A percentile compares a stretch with the other conserved stretches of the same genome.
Conservation (phyloP, 495 filamentous ascomycete species). For the Aspergillus steynii region DNA sequence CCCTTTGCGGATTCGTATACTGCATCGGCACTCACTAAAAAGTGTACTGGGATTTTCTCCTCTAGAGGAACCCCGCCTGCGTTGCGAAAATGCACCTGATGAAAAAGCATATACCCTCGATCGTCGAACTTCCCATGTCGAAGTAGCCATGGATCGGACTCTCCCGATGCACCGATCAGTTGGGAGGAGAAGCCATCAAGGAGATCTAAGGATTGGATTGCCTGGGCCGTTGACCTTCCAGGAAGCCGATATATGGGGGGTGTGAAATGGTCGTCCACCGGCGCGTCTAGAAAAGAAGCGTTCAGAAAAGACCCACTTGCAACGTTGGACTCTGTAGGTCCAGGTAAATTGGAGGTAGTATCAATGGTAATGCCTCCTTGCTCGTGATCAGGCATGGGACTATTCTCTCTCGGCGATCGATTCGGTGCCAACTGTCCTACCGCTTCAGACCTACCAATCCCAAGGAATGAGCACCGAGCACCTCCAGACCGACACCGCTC, state of each 20-base stretch:
- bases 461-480: constrained; percentile 22
- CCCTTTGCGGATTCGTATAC: constrained; percentile 16
- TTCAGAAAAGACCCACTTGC: background rate
- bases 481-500: constrained; percentile 27
- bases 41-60: constrained; percentile 35
- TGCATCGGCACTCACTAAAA: constrained; percentile 29
- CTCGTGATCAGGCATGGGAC: background rate
- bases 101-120: constrained; percentile 30
- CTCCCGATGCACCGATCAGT: constrained; percentile 34
- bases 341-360: background rate
- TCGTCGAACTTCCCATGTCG: constrained; percentile 39
- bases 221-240: constrained; percentile 17
- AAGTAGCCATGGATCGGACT: constrained; percentile 41
- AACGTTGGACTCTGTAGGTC: background rate
- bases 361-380: background rate
- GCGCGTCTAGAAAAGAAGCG: constrained; percentile 1
- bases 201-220: constrained; percentile 35
- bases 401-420: background rate
- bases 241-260: background rate
- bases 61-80: constrained; percentile 36
- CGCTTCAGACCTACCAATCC: background rate
- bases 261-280: background rate
- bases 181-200: constrained; percentile 32
- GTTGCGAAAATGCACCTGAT: constrained; percentile 38
- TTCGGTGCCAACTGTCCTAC: background rate